Conservation (phyloP, 768 basidiomycete genomes). For the Hirschioporus abietinus region DNA sequence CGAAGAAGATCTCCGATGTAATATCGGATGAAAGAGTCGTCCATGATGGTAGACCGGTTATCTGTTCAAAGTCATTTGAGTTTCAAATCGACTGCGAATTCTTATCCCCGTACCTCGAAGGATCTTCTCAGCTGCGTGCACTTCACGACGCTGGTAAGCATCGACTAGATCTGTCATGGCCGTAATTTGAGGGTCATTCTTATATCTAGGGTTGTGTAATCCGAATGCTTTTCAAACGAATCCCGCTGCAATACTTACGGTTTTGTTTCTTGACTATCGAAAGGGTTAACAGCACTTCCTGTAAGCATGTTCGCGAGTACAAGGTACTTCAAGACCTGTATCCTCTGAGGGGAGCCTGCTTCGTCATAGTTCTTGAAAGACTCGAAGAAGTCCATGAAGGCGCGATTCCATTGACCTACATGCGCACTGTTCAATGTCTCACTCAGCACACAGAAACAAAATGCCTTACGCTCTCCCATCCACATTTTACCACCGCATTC, state of each 20-base stretch:
- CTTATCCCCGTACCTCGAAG: conserved; percentile 57
- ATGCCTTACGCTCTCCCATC: conserved; percentile 91
- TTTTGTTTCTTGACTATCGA: conserved; percentile 99
- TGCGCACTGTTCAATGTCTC: conserved; percentile 5
- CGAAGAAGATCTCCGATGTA: conserved; percentile 96
- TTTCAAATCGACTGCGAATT: background rate
- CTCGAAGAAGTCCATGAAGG: conserved; percentile 97
- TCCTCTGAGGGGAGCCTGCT: conserved; percentile 92
- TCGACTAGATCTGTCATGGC: conserved; percentile 98
- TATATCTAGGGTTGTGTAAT: conserved; percentile 52
- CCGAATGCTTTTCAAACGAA: background rate
- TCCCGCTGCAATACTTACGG: conserved; percentile 56
- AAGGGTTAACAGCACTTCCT: conserved; percentile 97
- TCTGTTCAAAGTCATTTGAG: conserved; percentile 39
- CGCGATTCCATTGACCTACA: conserved; percentile 90
- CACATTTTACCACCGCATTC: conserved; percentile 99
- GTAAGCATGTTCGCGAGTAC: conserved; percentile 98
- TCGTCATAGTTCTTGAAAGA: conserved; percentile 99
- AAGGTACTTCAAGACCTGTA: conserved; percentile 97
- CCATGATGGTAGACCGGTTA: conserved; percentile 93
- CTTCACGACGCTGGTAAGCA: conserved; percentile 94
- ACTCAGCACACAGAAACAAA: conserved; percentile 1
- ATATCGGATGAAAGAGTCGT: conserved; percentile 88
- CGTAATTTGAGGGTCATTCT: conserved; percentile 92
- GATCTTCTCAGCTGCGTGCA: conserved; percentile 96